Evolutionary conservation across 768 basidiomycete genomes (phyloP).

Genomic region (Xerocomellus intermedius): DNA sequence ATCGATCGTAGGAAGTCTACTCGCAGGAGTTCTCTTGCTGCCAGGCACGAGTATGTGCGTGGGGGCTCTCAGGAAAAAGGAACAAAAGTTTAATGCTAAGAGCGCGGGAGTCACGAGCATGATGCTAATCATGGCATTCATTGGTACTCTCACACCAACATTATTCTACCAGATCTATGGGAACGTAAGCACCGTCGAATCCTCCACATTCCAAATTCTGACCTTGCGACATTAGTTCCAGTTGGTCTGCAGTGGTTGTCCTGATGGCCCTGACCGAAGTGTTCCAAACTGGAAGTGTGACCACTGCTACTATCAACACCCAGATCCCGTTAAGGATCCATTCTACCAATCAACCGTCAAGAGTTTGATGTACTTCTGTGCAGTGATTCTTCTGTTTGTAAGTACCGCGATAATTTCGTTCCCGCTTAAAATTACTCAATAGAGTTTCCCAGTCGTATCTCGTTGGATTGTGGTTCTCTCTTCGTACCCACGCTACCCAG

Average conservation of each 20-base stretch:
- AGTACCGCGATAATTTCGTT: slow-evolving; percentile 33
- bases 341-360: slow-evolving; percentile 98
- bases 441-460: slow-evolving; percentile 74
- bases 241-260: slow-evolving; percentile 81
- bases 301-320: slow-evolving; percentile 93
- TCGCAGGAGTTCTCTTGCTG: slow-evolving; percentile 96
- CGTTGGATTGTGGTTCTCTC: slow-evolving; percentile 97
- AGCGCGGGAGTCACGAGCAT: slow-evolving; percentile 98
- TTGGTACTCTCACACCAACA: slow-evolving; percentile 92
- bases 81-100: slow-evolving; percentile 99
- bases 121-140: slow-evolving; percentile 99
- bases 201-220: not conserved
- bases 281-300: slow-evolving; percentile 73
- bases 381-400: slow-evolving; percentile 84
- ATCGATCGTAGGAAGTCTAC: slow-evolving; percentile 89
- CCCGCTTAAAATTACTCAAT: slow-evolving; percentile 3
- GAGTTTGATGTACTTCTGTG: slow-evolving; percentile 94
- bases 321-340: slow-evolving; percentile 88
- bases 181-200: slow-evolving; percentile 60
- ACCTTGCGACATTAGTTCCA: slow-evolving; percentile 60
- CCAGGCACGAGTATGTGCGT: slow-evolving; percentile 95
- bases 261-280: slow-evolving; percentile 31
- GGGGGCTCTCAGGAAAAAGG: slow-evolving; percentile 85
- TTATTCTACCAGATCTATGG: slow-evolving; percentile 98
- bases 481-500: slow-evolving; percentile 95